Evolutionary conservation across 768 basidiomycete genomes (phyloP).

Genomic region (Mycena olivaceomarginata): DNA sequence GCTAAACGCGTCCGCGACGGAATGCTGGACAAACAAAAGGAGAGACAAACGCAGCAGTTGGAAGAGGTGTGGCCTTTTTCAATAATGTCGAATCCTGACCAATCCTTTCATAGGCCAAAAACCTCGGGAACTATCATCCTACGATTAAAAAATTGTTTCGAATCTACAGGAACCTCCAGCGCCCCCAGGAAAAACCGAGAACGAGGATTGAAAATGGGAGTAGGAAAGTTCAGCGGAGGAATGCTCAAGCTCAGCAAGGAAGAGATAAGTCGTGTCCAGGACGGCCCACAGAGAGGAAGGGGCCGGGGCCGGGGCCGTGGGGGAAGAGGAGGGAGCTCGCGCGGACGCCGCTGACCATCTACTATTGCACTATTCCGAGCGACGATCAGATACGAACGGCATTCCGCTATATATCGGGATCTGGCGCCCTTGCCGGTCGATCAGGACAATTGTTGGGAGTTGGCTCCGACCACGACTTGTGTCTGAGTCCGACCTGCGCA

Average conservation of each 20-base stretch:
- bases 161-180: slow-evolving; percentile 54
- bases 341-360: slow-evolving; percentile 24
- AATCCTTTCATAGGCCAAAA: slow-evolving; percentile 79
- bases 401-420: slow-evolving; percentile 44
- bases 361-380: not conserved
- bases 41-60: slow-evolving; percentile 71
- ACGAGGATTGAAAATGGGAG: slow-evolving; percentile 85
- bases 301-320: slow-evolving; percentile 51
- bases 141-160: slow-evolving; percentile 83
- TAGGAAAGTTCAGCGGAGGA: slow-evolving; percentile 85
- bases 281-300: slow-evolving; percentile 49
- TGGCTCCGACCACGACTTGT: slow-evolving; percentile 26
- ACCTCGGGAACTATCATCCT: slow-evolving; percentile 91
- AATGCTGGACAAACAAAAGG: slow-evolving; percentile 75
- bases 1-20: slow-evolving; percentile 85
- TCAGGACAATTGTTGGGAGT: slow-evolving; percentile 42
- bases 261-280: slow-evolving; percentile 68
- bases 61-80: slow-evolving; percentile 75
- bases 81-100: slow-evolving; percentile 28
- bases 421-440: slow-evolving; percentile 44
- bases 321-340: slow-evolving; percentile 47
- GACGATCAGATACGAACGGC: slow-evolving; percentile 7
- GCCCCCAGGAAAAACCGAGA: slow-evolving; percentile 68
- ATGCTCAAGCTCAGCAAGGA: slow-evolving; percentile 77
- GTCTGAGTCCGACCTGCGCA: slow-evolving; percentile 32